A percentile compares a stretch with the other conserved stretches of the same genome.
phyloP scores from a whole-genome alignment of 768 basidiomycete genomes.

The Hortiboletus campestris region DNA sequence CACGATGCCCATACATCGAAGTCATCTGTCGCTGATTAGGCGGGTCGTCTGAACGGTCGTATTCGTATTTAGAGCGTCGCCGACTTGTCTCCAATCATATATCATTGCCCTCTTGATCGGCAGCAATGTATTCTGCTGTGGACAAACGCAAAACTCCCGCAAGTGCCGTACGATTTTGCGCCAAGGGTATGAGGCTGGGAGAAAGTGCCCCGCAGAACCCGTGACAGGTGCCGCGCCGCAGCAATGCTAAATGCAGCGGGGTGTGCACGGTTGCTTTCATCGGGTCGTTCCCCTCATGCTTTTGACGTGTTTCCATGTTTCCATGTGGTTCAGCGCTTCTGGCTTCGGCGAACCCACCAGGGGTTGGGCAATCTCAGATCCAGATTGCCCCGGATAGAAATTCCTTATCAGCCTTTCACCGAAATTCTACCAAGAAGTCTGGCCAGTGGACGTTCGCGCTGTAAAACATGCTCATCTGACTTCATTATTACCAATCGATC shows the following conservation, averaged over 20 bases:
- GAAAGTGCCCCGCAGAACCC: neutral
- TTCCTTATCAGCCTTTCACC: conserved; percentile 31
- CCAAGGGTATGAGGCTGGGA: conserved; percentile 8
- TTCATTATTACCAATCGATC: conserved; percentile 20
- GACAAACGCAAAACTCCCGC: conserved; percentile 11
- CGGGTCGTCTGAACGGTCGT: conserved; percentile 17
- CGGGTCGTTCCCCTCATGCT: conserved; percentile 23
- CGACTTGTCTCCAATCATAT: conserved; percentile 28
- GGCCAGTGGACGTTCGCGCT: conserved; percentile 3
- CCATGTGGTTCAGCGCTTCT: conserved; percentile 13
- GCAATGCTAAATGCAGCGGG: conserved; percentile 14
- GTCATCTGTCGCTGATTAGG: conserved; percentile 20
- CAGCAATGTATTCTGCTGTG: conserved; percentile 15
- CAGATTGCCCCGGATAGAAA: neutral
- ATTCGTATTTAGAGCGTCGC: conserved; percentile 23
- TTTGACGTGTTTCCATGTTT: conserved; percentile 25
- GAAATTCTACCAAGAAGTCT: conserved; percentile 17
- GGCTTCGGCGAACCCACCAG: conserved; percentile 22
- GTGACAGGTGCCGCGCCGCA: neutral
- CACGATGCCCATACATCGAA: conserved; percentile 12
- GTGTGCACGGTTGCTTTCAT: conserved; percentile 13
- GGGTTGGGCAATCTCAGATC: conserved; percentile 28
- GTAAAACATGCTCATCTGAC: conserved; percentile 23
- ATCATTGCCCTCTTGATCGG: conserved; percentile 24
- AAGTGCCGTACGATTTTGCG: conserved; percentile 2